Base-by-base conservation (phyloP, 2,329 filamentous ascomycete species). In the Alternaria incomplexa region DNA sequence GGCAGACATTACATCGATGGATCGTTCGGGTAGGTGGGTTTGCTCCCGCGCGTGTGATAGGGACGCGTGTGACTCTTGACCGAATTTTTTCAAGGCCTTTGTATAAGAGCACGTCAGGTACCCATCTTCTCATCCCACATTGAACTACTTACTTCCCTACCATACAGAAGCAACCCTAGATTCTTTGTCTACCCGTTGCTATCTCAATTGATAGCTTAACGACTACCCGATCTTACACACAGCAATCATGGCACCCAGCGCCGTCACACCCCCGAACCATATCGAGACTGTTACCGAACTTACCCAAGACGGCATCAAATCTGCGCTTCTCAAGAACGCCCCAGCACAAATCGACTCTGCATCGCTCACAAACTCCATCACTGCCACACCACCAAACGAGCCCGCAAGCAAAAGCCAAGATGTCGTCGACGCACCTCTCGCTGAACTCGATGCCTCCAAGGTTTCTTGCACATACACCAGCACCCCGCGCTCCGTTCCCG, bases 391-490 rank as follows among this genome's bases (percentile, higher is more conserved):
- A 62, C 69, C 73, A 56, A 60, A 69, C n/a, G 68, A 70, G 54
- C 64, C 56, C 10, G 56, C 64, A 36, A 56, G 59, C 56, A 64
- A 71, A 32, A 22, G 48, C 6, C 47, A 67, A 53, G 50, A 69
- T 25, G 57, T 64, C 51, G 51, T 57, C 28, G 61, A 69, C 6
- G 64, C 77, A 12, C 66, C 70, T 1, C 77, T 82, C 22, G 72
- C 80, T 25, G 68, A 76, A 56, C 77, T 85, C 45, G 81, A 84
- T 61, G 82, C 83, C 51, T 84, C 83, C 44, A 77, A 74, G 43
- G 77, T 83, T 57, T 77, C 73, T 61, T 78, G 76, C 61, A 81
- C 78, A 58, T 77, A 80, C 73, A 84, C 80, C 62, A 75, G 71
- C 3, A 58, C 74, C 5, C 82, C 82, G 4, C 81, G 82, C 59